phyloP scores from a whole-genome alignment of 2,329 filamentous ascomycete species.

The Botrytis fabae region DNA sequence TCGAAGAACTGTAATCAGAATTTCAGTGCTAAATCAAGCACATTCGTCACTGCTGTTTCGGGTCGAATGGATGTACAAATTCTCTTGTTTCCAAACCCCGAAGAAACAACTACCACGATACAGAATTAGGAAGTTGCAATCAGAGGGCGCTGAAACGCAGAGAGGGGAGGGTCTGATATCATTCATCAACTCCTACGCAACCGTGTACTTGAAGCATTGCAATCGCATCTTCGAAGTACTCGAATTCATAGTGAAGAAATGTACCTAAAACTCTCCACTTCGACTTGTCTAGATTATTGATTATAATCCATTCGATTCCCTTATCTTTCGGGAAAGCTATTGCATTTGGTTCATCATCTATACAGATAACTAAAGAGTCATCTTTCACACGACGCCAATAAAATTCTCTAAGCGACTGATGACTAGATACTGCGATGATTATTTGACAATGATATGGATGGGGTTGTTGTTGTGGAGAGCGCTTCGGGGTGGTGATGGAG shows the following conservation, averaged over 20 bases:
- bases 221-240: no score
- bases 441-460: not conserved
- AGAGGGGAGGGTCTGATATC: fast-evolving
- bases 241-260: no score
- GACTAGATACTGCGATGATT: not conserved
- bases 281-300: no score
- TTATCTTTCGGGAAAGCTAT: not conserved
- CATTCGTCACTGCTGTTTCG: not conserved
- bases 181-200: no score
- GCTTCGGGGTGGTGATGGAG: not conserved
- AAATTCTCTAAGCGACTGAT: not conserved
- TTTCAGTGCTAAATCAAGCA: not conserved
- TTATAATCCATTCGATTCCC: no score
- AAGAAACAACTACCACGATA: not conserved
- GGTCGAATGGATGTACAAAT: not conserved
- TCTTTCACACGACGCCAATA: not conserved
- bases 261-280: no score
- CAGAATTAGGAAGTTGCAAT: not conserved
- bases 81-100: not conserved
- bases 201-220: no score
- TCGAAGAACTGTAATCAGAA: not conserved
- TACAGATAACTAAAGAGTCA: not conserved
- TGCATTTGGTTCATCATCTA: not conserved
- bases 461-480: fast-evolving
- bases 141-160: fast-evolving